Conservation (phyloP, 305 asterid species). For the Plantago coronopus region DNA sequence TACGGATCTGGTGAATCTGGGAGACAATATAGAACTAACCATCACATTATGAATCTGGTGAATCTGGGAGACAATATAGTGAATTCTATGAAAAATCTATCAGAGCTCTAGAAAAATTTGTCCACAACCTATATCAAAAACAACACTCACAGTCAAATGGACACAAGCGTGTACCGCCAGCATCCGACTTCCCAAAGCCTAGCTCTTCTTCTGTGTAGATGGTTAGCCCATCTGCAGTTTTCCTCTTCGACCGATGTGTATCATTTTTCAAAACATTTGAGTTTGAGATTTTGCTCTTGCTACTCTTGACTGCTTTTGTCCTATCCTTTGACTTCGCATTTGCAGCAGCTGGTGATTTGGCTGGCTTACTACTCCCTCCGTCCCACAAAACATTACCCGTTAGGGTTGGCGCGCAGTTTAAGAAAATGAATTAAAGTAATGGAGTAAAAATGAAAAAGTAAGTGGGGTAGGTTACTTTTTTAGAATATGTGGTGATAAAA, state of each 20-base stretch:
- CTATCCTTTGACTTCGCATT: slow-evolving; percentile 26
- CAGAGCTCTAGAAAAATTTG: no score
- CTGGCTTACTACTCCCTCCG: slow-evolving; percentile 25
- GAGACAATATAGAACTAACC: no score
- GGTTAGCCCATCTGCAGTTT: slow-evolving; percentile 56
- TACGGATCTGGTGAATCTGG: no score
- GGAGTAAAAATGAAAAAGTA: no score
- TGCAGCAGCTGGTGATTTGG: slow-evolving; percentile 17
- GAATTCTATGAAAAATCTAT: no score
- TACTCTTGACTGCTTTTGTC: slow-evolving; percentile 24
- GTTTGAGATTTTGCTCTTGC: slow-evolving; percentile 12
- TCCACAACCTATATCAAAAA: slow-evolving; percentile 34
- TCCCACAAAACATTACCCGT: no score
- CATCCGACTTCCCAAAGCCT: slow-evolving; percentile 50
- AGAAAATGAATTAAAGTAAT: no score
- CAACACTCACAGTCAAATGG: slow-evolving; percentile 80
- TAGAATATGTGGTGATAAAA: no score
- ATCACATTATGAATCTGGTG: no score
- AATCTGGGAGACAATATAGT: no score
- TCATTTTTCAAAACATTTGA: slow-evolving; percentile 13
- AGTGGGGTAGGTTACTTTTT: no score
- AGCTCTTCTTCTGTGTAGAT: slow-evolving; percentile 68
- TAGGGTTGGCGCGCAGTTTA: no score
- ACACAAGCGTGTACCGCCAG: slow-evolving; percentile 65
- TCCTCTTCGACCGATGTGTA: slow-evolving; percentile 35